Base-by-base conservation (phyloP, 495 filamentous ascomycete species). In the Darksidea phi region DNA sequence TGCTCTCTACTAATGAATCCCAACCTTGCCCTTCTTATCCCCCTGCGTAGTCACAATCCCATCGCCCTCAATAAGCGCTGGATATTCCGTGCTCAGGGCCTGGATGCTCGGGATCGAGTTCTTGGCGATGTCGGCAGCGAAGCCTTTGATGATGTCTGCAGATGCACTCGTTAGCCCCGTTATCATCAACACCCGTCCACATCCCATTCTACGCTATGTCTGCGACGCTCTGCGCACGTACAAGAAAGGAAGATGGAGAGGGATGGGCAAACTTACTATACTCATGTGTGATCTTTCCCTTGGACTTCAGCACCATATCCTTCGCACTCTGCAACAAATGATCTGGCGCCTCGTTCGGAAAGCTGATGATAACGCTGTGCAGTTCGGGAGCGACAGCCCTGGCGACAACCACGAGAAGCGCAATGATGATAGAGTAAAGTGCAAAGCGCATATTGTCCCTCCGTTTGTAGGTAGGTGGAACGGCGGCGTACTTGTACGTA, bases 341-440 rank as follows among this genome's bases (percentile, higher is more conserved):
- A 53, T 87, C 77, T 15, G 91, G 88, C 6, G 89, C 93, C 49
- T 84, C 79, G 38, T 82, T 75, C 23, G 86, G 85, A 71, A 89
- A 96, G 67, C 81, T 88, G 69, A 96, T 79, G 60, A 95, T 82
- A 50, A 93, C 83, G 48, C 86, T 82, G 68, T 91, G 89, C 60
- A 86, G 28, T 10, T 32, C 80, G 23, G 81, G 76, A 49, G 81
- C 79, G 20, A 76, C 75, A 43, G 79, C 85, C 59, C 84, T 74
- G 41, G 77, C 78, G 55, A 74, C 60, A 55, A 82, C 66, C 13
- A 81, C 78, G 18, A 90, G 71, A 17, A 82, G 74, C 17, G 79
- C 79, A 43, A 88, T 63, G 51, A 73, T 50, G 37, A 76, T 57
- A 21, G 77, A 61, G 46, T 85, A 63, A 24, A 80, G 67, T 62